Evolutionary conservation across 108 stramenopile species (phyloP), one percentile per base, ranked within the genome.

Genomic region (Schizochytrium sp.): DNA sequence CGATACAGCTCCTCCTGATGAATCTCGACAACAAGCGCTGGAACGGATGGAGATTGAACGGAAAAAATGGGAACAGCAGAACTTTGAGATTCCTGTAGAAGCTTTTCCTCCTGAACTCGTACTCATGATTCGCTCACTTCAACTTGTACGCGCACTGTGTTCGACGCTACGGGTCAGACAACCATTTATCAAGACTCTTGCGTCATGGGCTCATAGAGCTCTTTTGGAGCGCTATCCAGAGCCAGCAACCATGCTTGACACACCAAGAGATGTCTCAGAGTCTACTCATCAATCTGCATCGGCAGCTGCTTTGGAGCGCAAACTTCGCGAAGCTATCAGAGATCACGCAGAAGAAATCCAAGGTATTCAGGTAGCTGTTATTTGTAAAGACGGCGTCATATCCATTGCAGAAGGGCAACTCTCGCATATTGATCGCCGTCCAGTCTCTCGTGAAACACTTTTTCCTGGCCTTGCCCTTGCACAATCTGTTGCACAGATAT

Each of bases 1-100:
- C 3, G 93, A 93, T 73, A 92, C 92, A 61, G 91, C 83, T 10
- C 94, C 93, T 38, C 72, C 91, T 3, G 90, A 90, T 12, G 90
- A 92, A 46, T 89, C 94, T 5, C 89, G 92, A 45, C 72, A 87
- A 59, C 53, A 90, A 47, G 87, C 89, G 64, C 87, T 88, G 72
- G 38, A 60, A 4, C 91, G 89, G 47, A 91, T 93, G 8, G 91
- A 93, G 64, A n/a, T 73, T 46, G 90, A 83, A 5, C 61, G 46
- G 38, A 60, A 69, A 53, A 83, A 83, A 53, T 83, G 47, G 50
- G 50, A 83, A 53, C 12, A 28, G 17, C 47, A 83, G 28, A 55
- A 83, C 47, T 83, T 83, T 83, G 4, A 83, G 76, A 83, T 55
- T 2, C 76, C 76, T 8, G 40, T 83, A 5, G 76, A 83, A 28